Base-by-base conservation (phyloP, 1,284 basidiomycete species). In the Tremellales sp. region DNA sequence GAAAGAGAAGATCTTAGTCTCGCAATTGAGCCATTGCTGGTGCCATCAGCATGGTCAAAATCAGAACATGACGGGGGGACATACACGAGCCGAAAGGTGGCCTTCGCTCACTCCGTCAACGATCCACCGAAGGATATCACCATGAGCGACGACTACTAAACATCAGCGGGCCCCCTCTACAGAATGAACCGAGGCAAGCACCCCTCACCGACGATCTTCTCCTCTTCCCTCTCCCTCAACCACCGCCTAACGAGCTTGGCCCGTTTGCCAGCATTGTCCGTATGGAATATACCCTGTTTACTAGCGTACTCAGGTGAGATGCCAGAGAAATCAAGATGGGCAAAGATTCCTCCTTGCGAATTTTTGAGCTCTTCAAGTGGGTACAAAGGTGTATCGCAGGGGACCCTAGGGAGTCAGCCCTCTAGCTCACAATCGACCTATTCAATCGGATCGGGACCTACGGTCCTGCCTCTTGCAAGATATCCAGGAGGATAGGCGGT, bases 61-160 rank as follows among this genome's bases (percentile, higher is more conserved):
- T 54, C 21, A 40, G 12, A 46, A 12, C n/a, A 40, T 24, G 10
- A 33, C 13, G 43, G 39, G 27, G 22, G 12, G 15, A 43, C 29
- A 26, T 19, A 19, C 13, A 22, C 23, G 11, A 53, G 26, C 21
- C 3, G 22, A 13, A 26, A 29, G 36, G 68, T 60, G 50, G 67
- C 67, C 41, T 64, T 49, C 2, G 49, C 48, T 3, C 60, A 61
- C 45, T 67, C 67, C 64, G 31, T 73, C 66, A 1, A 62, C 67
- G 26, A 75, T 55, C 51, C 60, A 57, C 29, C 74, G 56, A 25
- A 75, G 49, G 22, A 75, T 70, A 46, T 75, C 73, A 1, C 74
- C 73, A 52, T 75, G 74, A 5, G 74, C 72, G 5, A 74, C 72
- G 29, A 75, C 65, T 61, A 45, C 15, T 6, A 15, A 44, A 36